These are phyloP conservation scores for Solanum ahanhuiri DNA, from an alignment of 257 asterid genomes.

Conservation along the genomic window DNA sequence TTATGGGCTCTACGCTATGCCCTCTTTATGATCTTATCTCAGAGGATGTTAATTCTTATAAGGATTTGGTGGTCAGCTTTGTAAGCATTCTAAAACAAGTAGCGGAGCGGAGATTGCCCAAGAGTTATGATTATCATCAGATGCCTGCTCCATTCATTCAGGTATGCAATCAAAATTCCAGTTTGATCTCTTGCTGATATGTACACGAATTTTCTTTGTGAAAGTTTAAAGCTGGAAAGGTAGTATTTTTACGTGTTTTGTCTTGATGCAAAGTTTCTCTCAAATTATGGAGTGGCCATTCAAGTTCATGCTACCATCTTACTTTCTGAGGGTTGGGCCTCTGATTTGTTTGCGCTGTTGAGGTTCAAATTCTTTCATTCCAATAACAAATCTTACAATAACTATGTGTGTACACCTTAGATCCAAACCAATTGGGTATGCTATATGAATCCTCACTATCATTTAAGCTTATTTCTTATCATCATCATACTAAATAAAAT, in stretches of 20 bases:
- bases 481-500: background rate
- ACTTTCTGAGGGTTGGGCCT: background rate
- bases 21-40: conserved; percentile 84
- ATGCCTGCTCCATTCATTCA: conserved; percentile 99
- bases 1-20: conserved; percentile 95
- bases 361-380: background rate
- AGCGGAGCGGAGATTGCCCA: conserved; percentile 87
- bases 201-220: background rate
- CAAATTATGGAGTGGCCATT: background rate
- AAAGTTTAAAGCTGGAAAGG: background rate
- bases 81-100: conserved; percentile 96
- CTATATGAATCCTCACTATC: background rate
- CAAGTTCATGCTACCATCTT: background rate
- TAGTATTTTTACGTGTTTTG: background rate
- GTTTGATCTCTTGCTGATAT: background rate
- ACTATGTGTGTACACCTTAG: background rate
- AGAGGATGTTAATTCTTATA: conserved; percentile 60
- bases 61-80: conserved; percentile 81
- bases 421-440: background rate
- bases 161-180: conserved; percentile 21
- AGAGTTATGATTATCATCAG: conserved; percentile 95
- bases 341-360: background rate
- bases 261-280: background rate
- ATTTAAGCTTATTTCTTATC: background rate
- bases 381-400: background rate